Evolutionary conservation across 441 rosid species (phyloP).

Genomic region (Gossypium armourianum): DNA sequence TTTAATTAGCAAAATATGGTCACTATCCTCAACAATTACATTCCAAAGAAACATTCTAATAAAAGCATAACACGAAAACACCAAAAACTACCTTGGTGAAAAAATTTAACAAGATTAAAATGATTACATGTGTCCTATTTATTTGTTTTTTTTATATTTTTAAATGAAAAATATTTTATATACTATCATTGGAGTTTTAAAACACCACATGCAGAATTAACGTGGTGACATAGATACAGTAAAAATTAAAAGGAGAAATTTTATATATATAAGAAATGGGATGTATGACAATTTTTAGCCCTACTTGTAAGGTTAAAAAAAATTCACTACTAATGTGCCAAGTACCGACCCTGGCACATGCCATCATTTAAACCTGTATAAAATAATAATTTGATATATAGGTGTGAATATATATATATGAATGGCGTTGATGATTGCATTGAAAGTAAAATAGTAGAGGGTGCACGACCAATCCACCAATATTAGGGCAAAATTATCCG

Average conservation of each 20-base stretch:
- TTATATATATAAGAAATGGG: background rate
- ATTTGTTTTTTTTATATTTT: too few relatives aligned
- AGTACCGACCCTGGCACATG: background rate
- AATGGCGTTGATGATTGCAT: background rate
- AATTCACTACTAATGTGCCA: background rate
- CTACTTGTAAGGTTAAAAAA: background rate
- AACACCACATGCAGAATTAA: background rate
- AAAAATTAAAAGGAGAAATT: background rate
- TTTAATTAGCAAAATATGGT: background rate
- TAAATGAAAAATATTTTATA: too few relatives aligned
- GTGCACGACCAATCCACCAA: background rate
- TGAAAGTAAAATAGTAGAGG: background rate
- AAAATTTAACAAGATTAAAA: background rate
- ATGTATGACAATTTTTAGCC: background rate
- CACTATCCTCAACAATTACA: background rate
- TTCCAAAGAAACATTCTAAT: background rate
- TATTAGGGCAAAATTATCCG: background rate
- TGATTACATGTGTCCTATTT: background rate
- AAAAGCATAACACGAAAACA: background rate
- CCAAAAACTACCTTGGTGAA: background rate
- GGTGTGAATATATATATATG: background rate
- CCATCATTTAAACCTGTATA: background rate
- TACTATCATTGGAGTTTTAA: background rate
- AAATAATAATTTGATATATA: too few relatives aligned
- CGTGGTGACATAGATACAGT: background rate